phyloP scores from a whole-genome alignment of 768 basidiomycete genomes.

The Boletus subcaerulescens region DNA sequence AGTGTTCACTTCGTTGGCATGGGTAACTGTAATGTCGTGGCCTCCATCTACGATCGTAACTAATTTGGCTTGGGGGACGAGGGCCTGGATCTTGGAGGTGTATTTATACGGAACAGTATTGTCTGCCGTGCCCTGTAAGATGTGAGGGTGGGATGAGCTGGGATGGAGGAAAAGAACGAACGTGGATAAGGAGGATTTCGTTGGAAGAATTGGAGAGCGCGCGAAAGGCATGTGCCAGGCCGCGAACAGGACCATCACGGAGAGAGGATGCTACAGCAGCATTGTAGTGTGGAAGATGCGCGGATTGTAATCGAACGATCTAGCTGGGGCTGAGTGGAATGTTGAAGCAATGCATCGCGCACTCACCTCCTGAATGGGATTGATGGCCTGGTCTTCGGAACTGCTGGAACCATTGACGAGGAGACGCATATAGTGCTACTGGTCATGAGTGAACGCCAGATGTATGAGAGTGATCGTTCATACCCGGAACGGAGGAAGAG shows the following conservation, averaged over 20 bases:
- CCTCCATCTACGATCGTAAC: conserved; percentile 29
- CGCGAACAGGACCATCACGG: conserved; percentile 69
- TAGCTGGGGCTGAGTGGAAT: conserved; percentile 20
- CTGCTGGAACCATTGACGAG: conserved; percentile 38
- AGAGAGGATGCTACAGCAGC: conserved; percentile 74
- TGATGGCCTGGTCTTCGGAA: conserved; percentile 14
- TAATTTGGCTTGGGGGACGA: conserved; percentile 29
- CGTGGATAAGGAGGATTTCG: conserved; percentile 64
- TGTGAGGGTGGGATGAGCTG: background rate
- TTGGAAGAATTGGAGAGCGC: conserved; percentile 46
- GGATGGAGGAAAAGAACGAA: conserved; percentile 24
- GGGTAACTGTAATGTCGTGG: conserved; percentile 33
- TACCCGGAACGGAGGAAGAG: conserved; percentile 61
- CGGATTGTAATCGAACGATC: conserved; percentile 77
- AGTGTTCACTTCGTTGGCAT: conserved; percentile 29
- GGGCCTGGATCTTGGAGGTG: conserved; percentile 27
- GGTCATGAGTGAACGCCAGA: background rate
- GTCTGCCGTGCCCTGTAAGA: conserved; percentile 31
- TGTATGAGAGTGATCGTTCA: conserved; percentile 15
- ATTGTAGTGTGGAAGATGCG: conserved; percentile 72
- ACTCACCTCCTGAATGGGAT: conserved; percentile 46
- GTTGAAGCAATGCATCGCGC: background rate
- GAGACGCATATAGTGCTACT: conserved; percentile 50
- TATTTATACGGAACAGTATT: conserved; percentile 34
- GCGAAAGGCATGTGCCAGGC: conserved; percentile 52